phyloP scores from a whole-genome alignment of 164 flowering plant species.

The Annona cherimola region DNA sequence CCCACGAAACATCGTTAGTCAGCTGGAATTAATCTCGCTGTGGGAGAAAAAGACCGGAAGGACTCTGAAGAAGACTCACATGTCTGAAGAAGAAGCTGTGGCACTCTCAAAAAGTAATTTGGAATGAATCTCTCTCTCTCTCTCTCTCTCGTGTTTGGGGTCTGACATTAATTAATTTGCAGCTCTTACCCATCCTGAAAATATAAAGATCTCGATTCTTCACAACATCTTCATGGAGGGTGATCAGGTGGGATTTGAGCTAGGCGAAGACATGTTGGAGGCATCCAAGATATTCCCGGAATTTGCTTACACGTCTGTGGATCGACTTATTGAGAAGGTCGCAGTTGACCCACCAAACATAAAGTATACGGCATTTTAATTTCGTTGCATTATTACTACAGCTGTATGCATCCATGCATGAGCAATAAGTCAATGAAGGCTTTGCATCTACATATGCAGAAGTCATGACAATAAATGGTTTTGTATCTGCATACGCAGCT shows the following conservation, averaged over 20 bases:
- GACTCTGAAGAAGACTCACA: background rate
- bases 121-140: background rate
- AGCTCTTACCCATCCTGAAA: constrained; percentile 36
- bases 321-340: constrained; percentile 24
- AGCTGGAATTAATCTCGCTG: constrained; percentile 4
- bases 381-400: background rate
- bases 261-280: constrained; percentile 28
- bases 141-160: background rate
- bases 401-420: no score
- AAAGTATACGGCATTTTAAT: constrained; percentile 16
- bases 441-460: no score
- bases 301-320: constrained; percentile 29
- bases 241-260: constrained; percentile 25
- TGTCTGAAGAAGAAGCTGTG: background rate
- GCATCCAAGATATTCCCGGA: constrained; percentile 36
- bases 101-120: constrained; percentile 2
- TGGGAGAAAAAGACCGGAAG: background rate
- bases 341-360: constrained; percentile 24
- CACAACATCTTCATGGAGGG: constrained; percentile 39
- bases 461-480: no score
- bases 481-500: no score
- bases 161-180: background rate
- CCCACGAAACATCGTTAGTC: background rate
- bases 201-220: constrained; percentile 27
- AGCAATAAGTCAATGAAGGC: no score